A percentile compares a stretch with the other conserved stretches of the same genome.
These are phyloP conservation scores for Beauveria caledonica DNA, from an alignment of 2,329 filamentous ascomycete genomes.

Conservation along the genomic window DNA sequence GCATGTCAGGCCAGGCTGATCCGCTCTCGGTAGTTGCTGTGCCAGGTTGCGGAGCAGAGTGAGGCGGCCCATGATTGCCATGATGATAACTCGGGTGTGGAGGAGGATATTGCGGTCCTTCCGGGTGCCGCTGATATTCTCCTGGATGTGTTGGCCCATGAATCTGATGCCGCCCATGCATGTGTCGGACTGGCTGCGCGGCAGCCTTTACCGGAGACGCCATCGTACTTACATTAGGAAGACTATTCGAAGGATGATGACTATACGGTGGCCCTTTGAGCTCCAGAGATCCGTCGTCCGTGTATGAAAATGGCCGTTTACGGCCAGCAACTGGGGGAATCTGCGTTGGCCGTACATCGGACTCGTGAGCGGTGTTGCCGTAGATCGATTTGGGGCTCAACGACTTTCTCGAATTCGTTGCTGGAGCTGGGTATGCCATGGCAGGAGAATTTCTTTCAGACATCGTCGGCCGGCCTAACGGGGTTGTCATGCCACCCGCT, in stretches of 20 bases:
- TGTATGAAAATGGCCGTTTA: constrained; percentile 23
- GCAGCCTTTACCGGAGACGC: neutral
- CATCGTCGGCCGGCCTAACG: constrained; percentile 20
- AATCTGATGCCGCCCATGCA: constrained; percentile 2
- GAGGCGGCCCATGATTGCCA: constrained; percentile 10
- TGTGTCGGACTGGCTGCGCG: neutral
- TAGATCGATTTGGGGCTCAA: constrained; percentile 26
- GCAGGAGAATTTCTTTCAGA: constrained; percentile 27
- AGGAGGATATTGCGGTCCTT: constrained; percentile 9
- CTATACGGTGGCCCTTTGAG: neutral
- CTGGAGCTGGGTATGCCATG: constrained; percentile 23
- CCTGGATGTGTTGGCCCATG: neutral
- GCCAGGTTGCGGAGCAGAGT: constrained; percentile 17
- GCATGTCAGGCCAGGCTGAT: constrained; percentile 26
- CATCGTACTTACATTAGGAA: constrained; percentile 2
- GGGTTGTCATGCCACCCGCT: constrained; percentile 17
- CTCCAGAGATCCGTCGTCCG: neutral
- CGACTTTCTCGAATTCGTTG: constrained; percentile 21
- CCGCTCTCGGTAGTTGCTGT: constrained; percentile 17
- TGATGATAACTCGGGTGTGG: constrained; percentile 12
- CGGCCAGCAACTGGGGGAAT: constrained; percentile 19
- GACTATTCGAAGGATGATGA: constrained; percentile 7
- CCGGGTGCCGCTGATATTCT: neutral
- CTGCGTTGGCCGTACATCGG: constrained; percentile 17
- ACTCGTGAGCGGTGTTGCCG: constrained; percentile 16